phyloP scores from a whole-genome alignment of 2,329 filamentous ascomycete genomes.

The Xylaria sp. region DNA sequence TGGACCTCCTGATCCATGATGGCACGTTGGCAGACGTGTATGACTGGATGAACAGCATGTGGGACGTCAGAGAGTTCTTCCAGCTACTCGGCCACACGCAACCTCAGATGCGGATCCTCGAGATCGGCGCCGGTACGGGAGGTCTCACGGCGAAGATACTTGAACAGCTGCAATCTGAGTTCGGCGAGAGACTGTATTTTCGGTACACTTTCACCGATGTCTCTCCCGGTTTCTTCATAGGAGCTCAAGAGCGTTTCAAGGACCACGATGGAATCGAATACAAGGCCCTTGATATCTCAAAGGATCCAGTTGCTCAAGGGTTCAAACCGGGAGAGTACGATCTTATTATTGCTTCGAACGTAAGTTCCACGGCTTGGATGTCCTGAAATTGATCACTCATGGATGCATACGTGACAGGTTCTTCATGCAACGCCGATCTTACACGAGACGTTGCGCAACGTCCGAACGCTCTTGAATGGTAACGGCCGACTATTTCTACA shows the following conservation, averaged over 20 bases:
- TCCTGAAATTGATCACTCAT: too few relatives aligned
- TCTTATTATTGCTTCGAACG: constrained; percentile 7
- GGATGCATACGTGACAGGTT: too few relatives aligned
- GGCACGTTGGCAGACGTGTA: too few relatives aligned
- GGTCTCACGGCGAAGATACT: constrained; percentile 2
- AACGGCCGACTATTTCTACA: constrained; percentile 3
- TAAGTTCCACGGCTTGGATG: too few relatives aligned
- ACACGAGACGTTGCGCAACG: not conserved
- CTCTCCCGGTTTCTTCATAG: constrained; percentile 5
- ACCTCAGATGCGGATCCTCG: constrained; percentile 6
- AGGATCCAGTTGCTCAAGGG: constrained; percentile 12
- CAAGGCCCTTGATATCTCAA: constrained; percentile 3
- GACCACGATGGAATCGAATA: constrained; percentile 2
- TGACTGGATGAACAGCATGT: too few relatives aligned
- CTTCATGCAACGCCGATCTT: constrained; percentile 9
- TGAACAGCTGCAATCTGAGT: not conserved
- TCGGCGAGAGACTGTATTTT: not conserved
- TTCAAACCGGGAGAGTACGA: constrained; percentile 5
- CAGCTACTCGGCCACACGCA: not conserved
- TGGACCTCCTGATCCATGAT: too few relatives aligned
- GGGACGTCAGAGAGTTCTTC: too few relatives aligned
- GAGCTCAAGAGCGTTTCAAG: constrained; percentile 5
- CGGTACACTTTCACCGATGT: constrained; percentile 5
- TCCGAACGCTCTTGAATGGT: not conserved
- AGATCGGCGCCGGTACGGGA: constrained; percentile 12